These are phyloP conservation scores for Mollisia scopiformis DNA, from an alignment of 2,329 filamentous ascomycete genomes.

Conservation along the genomic window DNA sequence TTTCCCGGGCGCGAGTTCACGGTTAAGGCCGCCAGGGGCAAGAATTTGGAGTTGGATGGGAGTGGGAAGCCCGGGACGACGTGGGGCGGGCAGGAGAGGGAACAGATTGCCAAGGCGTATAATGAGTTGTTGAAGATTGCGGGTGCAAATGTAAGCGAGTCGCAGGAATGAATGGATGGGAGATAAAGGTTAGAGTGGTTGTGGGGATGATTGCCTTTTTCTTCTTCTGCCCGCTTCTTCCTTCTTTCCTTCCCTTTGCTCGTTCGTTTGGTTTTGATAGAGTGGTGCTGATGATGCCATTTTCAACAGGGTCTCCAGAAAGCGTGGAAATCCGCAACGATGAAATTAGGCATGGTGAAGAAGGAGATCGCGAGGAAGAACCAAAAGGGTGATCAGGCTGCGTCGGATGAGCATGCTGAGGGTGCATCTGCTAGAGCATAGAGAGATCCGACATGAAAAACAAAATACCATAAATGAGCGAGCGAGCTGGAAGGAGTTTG, in stretches of 20 bases:
- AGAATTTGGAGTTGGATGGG: not conserved
- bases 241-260: not conserved
- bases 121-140: slow-evolving; percentile 1
- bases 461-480: no score
- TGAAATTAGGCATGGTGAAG: not conserved
- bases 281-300: not conserved
- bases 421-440: no score
- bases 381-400: not conserved
- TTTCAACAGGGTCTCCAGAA: not conserved
- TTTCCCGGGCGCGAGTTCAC: slow-evolving; percentile 26
- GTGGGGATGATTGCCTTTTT: not conserved
- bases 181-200: not conserved
- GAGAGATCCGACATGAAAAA: no score
- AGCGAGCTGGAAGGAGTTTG: no score
- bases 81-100: not conserved
- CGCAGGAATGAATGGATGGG: not conserved
- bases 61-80: not conserved
- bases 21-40: not conserved
- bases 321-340: not conserved
- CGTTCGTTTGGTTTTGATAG: not conserved
- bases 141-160: slow-evolving; percentile 1
- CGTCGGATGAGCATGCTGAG: not conserved
- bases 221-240: not conserved
- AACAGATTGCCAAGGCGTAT: not conserved
- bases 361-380: not conserved